Evolutionary conservation across 306 rosid species (phyloP).

Genomic region (Inga oerstediana): DNA sequence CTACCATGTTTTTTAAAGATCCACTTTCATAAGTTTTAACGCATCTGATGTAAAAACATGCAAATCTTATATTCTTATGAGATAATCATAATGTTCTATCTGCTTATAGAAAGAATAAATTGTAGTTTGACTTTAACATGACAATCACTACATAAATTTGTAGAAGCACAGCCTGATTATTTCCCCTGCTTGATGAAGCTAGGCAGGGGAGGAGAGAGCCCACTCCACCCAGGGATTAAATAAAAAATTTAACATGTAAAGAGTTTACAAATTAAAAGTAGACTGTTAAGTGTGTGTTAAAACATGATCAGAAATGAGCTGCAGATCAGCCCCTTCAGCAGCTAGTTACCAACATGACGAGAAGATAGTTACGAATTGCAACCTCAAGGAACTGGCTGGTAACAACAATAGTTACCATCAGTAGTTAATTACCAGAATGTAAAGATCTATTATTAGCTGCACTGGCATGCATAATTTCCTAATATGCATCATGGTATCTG

Average conservation of each 20-base stretch:
- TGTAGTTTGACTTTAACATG: not conserved
- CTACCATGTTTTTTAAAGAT: conserved; percentile 8
- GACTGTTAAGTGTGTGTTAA: not conserved
- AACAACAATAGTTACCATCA: not conserved
- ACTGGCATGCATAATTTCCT: not conserved
- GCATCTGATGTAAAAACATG: not conserved
- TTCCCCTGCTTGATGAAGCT: conserved; percentile 1
- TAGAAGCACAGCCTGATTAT: not conserved
- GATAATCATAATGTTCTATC: not conserved
- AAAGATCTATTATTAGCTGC: not conserved
- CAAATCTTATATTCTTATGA: not conserved
- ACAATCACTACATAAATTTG: not conserved
- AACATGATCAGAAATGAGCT: not conserved
- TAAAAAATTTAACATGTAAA: not conserved
- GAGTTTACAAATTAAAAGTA: not conserved
- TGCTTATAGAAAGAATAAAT: not conserved
- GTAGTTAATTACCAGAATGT: not conserved
- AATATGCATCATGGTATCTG: not conserved
- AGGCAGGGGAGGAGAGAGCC: conserved; percentile 3
- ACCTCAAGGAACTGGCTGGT: not conserved
- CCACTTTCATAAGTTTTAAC: not conserved
- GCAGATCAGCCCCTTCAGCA: not conserved
- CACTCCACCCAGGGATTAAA: not conserved
- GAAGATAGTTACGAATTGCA: not conserved
- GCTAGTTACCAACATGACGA: not conserved